Evolutionary conservation across 2,329 filamentous ascomycete species (phyloP), one percentile per base, ranked within the genome.

Genomic region (Paecilomyces niveus): DNA sequence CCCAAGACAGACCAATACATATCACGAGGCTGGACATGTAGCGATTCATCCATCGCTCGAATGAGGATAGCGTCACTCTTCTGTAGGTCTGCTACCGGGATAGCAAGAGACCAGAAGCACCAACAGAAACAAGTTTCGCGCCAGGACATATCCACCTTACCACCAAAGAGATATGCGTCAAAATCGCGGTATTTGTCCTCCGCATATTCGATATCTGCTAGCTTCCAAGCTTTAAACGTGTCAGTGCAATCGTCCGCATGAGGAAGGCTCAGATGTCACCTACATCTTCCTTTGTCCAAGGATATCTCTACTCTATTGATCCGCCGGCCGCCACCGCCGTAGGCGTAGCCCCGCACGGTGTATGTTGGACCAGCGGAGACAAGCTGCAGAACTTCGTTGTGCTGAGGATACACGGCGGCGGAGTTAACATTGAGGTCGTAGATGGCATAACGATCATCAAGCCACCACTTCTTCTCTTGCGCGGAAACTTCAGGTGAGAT

Each of bases 1-100:
- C 92, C 92, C 45, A 96, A 77, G 1, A 96, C 91, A 60, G 86
- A 92, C 92, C 92, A 97, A 76, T 96, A 96, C 90, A 96, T 94
- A 67, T 97, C 92, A 61, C 90, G 83, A 3, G 92, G 92, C 70
- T 96, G 91, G 0, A 90, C 79, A 73, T 89, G 90, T 84, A 96
- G 88, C 57, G 87, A 84, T 63, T 96, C 92, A 65, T 97, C 92
- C 91, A 96, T 96, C 3, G 88, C 88, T 52, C 92, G 83, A 4
- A 96, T 86, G 68, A 95, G 81, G 39, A 97, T 85, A 66, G 92
- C 90, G 51, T 85, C 83, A 0, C 89, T 83, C 2, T 75, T 75
- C 49, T 78, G 77, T 15, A 96, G 77, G 24, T 89, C 85, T 0
- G 79, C 68, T 0, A 89, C 72, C 0, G 84, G 73, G 21, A 96